Conservation (phyloP, 768 basidiomycete species). For the Naganishia vishniacii region DNA sequence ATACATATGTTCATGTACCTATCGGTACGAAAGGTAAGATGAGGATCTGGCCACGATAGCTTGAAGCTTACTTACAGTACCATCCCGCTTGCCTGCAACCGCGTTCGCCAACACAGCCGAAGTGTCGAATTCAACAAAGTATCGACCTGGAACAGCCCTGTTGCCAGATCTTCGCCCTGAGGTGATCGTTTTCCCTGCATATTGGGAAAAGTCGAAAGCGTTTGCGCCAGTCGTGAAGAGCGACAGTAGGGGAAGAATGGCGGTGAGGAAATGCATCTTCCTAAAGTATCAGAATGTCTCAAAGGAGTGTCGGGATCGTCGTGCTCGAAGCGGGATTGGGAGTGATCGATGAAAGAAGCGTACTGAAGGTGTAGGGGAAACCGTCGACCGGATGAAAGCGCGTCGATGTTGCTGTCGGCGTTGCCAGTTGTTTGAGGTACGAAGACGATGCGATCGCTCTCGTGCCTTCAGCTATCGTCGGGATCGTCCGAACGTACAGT, state of each 20-base stretch:
- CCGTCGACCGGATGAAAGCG: neutral
- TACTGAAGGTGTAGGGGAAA: neutral
- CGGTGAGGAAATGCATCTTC: constrained; percentile 13
- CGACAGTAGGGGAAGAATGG: constrained; percentile 10
- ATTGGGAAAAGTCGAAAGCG: constrained; percentile 19
- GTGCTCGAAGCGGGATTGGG: neutral
- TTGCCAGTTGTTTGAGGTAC: neutral
- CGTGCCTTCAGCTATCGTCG: neutral
- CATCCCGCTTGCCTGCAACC: constrained; percentile 22
- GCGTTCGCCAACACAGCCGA: constrained; percentile 37
- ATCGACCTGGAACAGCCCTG: constrained; percentile 53
- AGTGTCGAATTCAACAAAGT: constrained; percentile 58
- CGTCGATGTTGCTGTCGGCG: neutral
- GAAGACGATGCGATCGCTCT: neutral
- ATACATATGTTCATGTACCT: constrained; percentile 59
- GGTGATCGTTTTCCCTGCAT: constrained; percentile 14
- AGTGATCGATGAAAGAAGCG: neutral
- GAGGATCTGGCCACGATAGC: neutral
- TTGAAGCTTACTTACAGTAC: constrained; percentile 1
- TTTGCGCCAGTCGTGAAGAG: neutral
- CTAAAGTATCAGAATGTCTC: neutral
- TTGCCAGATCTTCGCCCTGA: constrained; percentile 4
- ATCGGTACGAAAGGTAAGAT: neutral
- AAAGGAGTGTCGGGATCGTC: constrained; percentile 13
- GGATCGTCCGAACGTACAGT: neutral